phyloP scores from a whole-genome alignment of 768 basidiomycete genomes.

The Russula vinacea region DNA sequence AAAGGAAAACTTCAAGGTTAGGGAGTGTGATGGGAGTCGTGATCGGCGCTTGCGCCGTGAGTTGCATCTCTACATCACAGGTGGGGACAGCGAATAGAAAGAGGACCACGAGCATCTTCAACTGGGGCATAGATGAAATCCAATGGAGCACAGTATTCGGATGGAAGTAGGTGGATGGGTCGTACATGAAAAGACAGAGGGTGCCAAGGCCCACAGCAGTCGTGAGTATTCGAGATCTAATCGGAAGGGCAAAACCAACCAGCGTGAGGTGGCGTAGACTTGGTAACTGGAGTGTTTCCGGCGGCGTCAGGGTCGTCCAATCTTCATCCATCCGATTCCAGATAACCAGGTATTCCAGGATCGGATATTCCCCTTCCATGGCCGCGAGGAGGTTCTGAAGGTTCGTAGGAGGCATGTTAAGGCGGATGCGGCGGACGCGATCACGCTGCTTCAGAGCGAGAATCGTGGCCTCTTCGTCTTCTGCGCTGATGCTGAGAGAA shows the following conservation, averaged over 20 bases:
- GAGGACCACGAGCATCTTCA: background rate
- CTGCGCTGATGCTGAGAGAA: no score
- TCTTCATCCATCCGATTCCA: background rate
- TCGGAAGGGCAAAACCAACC: background rate
- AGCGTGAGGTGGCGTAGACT: conserved; percentile 2
- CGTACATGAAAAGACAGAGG: background rate
- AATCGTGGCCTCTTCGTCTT: background rate
- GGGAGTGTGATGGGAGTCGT: background rate
- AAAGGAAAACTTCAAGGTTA: background rate
- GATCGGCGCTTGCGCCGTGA: background rate
- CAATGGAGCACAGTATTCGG: background rate
- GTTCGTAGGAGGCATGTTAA: background rate
- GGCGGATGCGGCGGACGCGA: background rate
- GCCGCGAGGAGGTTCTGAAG: background rate
- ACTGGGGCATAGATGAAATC: conserved; percentile 5
- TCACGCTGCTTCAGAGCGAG: background rate
- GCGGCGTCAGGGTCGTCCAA: background rate
- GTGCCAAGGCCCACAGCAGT: background rate
- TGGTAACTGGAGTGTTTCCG: conserved; percentile 2
- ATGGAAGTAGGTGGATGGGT: background rate
- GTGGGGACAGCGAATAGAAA: background rate
- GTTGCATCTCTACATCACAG: background rate
- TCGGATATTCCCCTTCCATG: background rate
- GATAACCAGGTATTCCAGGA: conserved; percentile 7
- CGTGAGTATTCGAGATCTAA: background rate